Evolutionary conservation across 805 yeast species (phyloP), one percentile per base, ranked within the genome.

Genomic region (Kazachstania africana): DNA sequence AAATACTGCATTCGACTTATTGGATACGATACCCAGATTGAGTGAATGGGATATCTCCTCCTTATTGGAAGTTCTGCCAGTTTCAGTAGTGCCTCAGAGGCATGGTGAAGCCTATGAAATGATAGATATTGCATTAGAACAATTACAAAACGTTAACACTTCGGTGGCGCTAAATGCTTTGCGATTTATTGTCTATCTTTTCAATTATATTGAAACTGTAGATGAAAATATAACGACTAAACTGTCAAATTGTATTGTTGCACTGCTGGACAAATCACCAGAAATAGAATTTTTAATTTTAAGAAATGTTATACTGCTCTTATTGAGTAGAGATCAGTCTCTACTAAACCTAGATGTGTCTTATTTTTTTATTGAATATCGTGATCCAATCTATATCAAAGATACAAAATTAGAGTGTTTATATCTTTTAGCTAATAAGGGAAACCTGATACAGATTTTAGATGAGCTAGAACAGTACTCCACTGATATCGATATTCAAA

Each of bases 351-450:
- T 80, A 33, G 91, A 81, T 39, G 83, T 82, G n/a, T 70, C 74
- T 32, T 70, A 74, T 58, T 83, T 87, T 49, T 85, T 83, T 55
- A 78, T 91, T 57, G 75, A 74, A 36, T 81, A 72, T 45, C 78
- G 80, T 50, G 95, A 87, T 51, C 91, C 94, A 1, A 72, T 81
- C 15, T 88, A 82, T 51, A 75, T 88, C 48, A 83, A 85, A 52
- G 88, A 84, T 45, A 81, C 95, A 4, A 88, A 88, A 48, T 61
- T 88, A 27, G 96, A 88, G 50, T 78, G 91, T 36, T 74, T 88
- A 15, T 82, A 80, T 44, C 60, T 83, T 23, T 60, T 88, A 28
- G 93, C 96, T 1, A 68, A 73, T 45, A 75, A 72, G 32, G 40
- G 53, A 8, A 81, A 80, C 44, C 62, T 78, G 28, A 63, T 60